Evolutionary conservation across 2,329 filamentous ascomycete genomes (phyloP).

Genomic region (Cladosporium sp.): DNA sequence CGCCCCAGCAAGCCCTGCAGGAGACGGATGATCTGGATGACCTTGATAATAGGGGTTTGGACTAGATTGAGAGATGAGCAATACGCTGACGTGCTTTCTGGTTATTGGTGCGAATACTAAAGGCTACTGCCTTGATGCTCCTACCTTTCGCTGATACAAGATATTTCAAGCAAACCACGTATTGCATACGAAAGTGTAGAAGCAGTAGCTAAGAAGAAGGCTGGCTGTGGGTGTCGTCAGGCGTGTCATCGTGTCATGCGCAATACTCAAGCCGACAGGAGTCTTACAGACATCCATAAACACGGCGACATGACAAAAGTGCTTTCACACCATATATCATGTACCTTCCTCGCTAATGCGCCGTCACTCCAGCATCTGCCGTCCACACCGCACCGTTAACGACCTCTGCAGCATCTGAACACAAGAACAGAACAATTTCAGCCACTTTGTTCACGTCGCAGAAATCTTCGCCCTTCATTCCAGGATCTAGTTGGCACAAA

Average conservation of each 20-base stretch:
- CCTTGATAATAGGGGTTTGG: neutral
- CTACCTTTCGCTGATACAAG: neutral
- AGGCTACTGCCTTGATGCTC: neutral
- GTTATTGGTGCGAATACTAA: neutral
- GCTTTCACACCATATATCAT: neutral
- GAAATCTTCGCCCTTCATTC: neutral
- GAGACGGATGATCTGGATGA: neutral
- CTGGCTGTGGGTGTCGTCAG: too few species aligned
- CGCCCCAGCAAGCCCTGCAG: neutral
- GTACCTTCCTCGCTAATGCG: neutral
- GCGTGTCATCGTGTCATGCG: neutral
- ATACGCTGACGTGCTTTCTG: neutral
- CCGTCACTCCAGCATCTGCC: slow-evolving; percentile 32
- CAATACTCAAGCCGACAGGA: too few species aligned
- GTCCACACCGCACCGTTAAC: slow-evolving; percentile 36
- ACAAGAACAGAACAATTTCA: slow-evolving; percentile 35
- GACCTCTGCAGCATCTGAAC: slow-evolving; percentile 34
- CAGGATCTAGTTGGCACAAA: neutral
- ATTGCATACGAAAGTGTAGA: neutral
- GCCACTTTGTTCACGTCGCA: slow-evolving; percentile 35
- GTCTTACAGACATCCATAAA: too few species aligned
- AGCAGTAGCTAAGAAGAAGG: neutral
- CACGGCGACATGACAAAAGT: too few species aligned
- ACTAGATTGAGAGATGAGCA: neutral
- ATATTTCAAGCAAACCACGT: neutral